These are phyloP conservation scores for Bullera alba DNA, from an alignment of 768 basidiomycete genomes.

Conservation along the genomic window DNA sequence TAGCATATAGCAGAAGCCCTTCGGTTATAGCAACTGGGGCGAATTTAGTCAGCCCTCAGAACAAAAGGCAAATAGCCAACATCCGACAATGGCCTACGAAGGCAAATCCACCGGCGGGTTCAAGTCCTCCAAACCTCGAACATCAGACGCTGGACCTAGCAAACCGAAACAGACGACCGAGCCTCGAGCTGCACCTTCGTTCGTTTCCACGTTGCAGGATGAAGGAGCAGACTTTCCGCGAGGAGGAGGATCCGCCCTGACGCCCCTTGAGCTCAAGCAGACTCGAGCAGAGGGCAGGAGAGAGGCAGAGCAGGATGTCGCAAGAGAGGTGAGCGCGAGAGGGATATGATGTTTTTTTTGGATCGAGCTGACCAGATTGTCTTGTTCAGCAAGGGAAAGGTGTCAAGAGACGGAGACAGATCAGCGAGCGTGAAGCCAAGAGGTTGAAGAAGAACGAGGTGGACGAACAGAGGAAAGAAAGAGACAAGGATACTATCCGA, in stretches of 20 bases:
- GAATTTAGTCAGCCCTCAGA: too few relatives aligned
- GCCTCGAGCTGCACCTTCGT: constrained; percentile 35
- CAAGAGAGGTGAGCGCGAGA: constrained; percentile 45
- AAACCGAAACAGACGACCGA: not conserved
- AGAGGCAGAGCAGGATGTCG: constrained; percentile 68
- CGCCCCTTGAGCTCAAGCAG: constrained; percentile 79
- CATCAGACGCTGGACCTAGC: not conserved
- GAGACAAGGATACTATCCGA: constrained; percentile 52
- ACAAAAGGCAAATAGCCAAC: too few relatives aligned
- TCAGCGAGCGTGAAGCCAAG: constrained; percentile 42
- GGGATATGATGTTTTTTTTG: constrained; percentile 4
- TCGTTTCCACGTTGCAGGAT: constrained; percentile 39
- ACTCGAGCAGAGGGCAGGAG: constrained; percentile 74
- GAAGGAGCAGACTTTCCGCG: constrained; percentile 89
- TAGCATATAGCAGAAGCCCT: too few relatives aligned
- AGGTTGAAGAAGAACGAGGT: constrained; percentile 44
- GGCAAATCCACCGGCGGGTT: too few relatives aligned
- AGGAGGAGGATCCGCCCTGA: constrained; percentile 83
- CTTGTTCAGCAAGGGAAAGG: constrained; percentile 2
- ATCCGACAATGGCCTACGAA: too few relatives aligned
- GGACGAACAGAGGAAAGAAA: constrained; percentile 23
- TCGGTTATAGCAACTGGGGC: too few relatives aligned
- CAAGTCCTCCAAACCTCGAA: too few relatives aligned
- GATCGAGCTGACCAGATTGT: not conserved
- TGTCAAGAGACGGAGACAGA: constrained; percentile 49